Evolutionary conservation across 2,329 filamentous ascomycete genomes (phyloP).

Genomic region (Ophiocordyceps camponoti-saundersi): DNA sequence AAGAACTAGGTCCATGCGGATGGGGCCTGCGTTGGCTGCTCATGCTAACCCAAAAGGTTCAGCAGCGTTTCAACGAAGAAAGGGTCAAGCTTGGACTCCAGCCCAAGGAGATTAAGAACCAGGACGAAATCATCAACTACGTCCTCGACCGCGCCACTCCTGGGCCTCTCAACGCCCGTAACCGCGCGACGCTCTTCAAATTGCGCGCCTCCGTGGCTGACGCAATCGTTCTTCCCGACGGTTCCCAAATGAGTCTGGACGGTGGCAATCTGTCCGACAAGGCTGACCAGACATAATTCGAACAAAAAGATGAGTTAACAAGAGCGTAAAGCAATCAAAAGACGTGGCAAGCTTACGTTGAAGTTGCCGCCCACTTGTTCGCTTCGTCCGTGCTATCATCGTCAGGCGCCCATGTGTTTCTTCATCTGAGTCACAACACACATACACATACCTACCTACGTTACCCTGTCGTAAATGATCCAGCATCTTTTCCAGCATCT

Average conservation of each 20-base stretch:
- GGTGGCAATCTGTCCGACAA: constrained; percentile 21
- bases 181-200: constrained; percentile 19
- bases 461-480: background rate
- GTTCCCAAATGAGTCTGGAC: constrained; percentile 19
- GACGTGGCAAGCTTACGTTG: constrained; percentile 13
- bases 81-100: constrained; percentile 46
- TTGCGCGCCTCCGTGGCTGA: constrained; percentile 22
- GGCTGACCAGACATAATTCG: constrained; percentile 7
- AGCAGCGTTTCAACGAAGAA: constrained; percentile 48
- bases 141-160: constrained; percentile 24
- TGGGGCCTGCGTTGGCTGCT: constrained; percentile 84
- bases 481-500: background rate
- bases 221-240: constrained; percentile 29
- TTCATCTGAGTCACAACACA: background rate
- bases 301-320: background rate
- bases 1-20: constrained; percentile 74
- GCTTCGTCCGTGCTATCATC: background rate
- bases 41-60: constrained; percentile 57
- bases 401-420: background rate
- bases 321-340: background rate
- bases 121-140: constrained; percentile 21
- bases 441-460: background rate
- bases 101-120: constrained; percentile 17
- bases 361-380: background rate
- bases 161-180: constrained; percentile 18